These are phyloP conservation scores for Dillenia turbinata DNA, from an alignment of 164 flowering plant species.

Conservation along the genomic window DNA sequence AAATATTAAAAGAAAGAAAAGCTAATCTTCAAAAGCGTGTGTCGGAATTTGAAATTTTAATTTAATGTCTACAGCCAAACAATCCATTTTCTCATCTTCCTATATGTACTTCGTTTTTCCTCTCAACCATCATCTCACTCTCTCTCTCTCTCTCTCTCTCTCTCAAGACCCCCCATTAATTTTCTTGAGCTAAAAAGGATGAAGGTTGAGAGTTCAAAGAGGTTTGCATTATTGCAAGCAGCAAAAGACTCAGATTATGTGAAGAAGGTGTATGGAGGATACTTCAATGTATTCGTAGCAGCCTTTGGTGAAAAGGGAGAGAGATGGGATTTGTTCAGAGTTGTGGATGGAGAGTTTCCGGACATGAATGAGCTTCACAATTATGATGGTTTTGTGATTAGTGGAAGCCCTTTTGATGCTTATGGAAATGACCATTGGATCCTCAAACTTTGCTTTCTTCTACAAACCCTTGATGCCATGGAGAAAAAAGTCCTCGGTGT, in stretches of 20 bases:
- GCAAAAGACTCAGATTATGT: conserved; percentile 74
- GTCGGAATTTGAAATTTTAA: too few species aligned
- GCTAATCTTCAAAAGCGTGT: too few species aligned
- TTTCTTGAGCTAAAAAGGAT: not conserved
- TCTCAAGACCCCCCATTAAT: too few species aligned
- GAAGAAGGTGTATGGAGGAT: conserved; percentile 71
- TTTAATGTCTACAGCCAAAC: too few species aligned
- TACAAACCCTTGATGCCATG: conserved; percentile 53
- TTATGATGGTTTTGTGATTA: conserved; percentile 72
- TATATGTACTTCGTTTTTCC: too few species aligned
- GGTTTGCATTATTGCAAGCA: conserved; percentile 62
- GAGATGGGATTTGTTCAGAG: conserved; percentile 68
- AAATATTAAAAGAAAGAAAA: too few species aligned
- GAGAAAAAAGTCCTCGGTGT: conserved; percentile 71
- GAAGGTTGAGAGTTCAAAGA: conserved; percentile 29
- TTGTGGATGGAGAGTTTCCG: conserved; percentile 77
- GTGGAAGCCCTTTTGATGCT: conserved; percentile 80
- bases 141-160: too few species aligned
- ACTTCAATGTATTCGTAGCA: conserved; percentile 66
- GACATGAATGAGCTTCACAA: conserved; percentile 37
- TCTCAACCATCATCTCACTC: too few species aligned
- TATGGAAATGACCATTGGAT: conserved; percentile 72
- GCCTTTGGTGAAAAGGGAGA: conserved; percentile 72
- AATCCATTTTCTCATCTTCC: too few species aligned
- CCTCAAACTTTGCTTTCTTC: conserved; percentile 50